phyloP scores from a whole-genome alignment of 371 early-diverging fungal genomes.

The Chytridiales sp. region DNA sequence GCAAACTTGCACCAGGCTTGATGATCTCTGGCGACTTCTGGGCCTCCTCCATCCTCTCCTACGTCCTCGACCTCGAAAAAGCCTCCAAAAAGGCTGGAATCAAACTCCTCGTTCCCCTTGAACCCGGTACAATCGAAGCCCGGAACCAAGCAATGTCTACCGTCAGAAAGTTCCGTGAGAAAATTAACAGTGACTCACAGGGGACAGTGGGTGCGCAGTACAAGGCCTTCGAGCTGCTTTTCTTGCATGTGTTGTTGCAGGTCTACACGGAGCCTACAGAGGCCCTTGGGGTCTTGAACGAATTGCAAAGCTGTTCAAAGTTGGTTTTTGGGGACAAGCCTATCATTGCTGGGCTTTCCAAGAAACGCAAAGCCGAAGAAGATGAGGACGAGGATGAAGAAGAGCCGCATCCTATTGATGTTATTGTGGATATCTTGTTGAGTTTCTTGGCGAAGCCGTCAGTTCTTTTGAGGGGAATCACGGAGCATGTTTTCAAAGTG shows the following conservation, averaged over 20 bases:
- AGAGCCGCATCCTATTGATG: constrained; percentile 80
- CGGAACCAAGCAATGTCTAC: constrained; percentile 20
- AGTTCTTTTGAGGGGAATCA: constrained; percentile 67
- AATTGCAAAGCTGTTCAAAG: constrained; percentile 71
- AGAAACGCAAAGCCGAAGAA: constrained; percentile 39
- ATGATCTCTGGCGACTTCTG: constrained; percentile 63
- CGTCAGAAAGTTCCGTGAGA: constrained; percentile 11
- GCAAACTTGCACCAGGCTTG: constrained; percentile 40
- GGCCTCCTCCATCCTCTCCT: constrained; percentile 57
- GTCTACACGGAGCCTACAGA: constrained; percentile 67
- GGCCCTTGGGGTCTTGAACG: constrained; percentile 58
- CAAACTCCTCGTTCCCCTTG: constrained; percentile 43
- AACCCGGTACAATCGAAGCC: constrained; percentile 18
- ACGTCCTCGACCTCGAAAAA: constrained; percentile 51
- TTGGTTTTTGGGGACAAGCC: constrained; percentile 51
- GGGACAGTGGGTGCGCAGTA: constrained; percentile 33
- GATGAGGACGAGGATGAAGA: constrained; percentile 56
- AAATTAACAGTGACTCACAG: constrained; percentile 3
- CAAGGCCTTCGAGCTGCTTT: constrained; percentile 70
- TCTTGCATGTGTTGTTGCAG: constrained; percentile 65
- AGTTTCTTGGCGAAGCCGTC: constrained; percentile 86
- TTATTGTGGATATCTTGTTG: constrained; percentile 86
- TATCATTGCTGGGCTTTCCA: constrained; percentile 21
- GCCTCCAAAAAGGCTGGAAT: constrained; percentile 45
- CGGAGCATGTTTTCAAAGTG: constrained; percentile 79